Percentiles rank a stretch among this genome's conserved stretches.
phyloP scores from a whole-genome alignment of 345 rosid species.

The Rhodamnia rubescens region DNA sequence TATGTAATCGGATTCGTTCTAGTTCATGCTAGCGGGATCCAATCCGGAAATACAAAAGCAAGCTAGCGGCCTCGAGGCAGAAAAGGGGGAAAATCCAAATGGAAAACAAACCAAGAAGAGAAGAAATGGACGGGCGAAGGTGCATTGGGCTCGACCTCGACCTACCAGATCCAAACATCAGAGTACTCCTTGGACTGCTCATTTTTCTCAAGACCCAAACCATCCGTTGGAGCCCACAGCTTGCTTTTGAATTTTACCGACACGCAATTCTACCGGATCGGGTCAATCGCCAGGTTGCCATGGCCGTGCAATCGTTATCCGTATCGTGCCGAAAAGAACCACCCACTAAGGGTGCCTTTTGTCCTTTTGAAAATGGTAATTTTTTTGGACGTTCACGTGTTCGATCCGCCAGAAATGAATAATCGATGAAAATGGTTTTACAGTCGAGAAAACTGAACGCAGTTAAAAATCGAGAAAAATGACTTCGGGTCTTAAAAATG shows the following conservation, averaged over 20 bases:
- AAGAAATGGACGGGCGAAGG: not conserved
- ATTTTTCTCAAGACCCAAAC: not conserved
- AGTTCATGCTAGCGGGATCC: not conserved
- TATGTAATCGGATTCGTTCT: not conserved
- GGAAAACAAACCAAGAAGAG: not conserved
- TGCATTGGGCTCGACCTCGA: not conserved
- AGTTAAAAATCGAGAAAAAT: too few species aligned
- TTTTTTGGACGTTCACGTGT: too few species aligned
- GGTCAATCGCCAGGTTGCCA: fast-evolving
- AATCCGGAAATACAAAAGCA: not conserved
- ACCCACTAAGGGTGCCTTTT: not conserved
- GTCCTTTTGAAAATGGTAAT: not conserved
- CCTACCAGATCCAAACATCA: not conserved
- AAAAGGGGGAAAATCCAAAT: not conserved
- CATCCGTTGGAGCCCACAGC: not conserved
- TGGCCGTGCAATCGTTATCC: not conserved
- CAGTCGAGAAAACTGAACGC: not conserved
- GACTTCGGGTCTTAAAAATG: not conserved
- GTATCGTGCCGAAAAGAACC: not conserved
- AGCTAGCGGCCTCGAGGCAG: not conserved
- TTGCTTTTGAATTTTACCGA: not conserved
- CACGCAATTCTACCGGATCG: not conserved
- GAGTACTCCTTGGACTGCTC: not conserved
- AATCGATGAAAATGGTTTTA: not conserved
- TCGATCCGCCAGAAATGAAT: not conserved